Evolutionary conservation across 2,329 filamentous ascomycete species (phyloP).

Genomic region (Ceratocystis alfenasii): DNA sequence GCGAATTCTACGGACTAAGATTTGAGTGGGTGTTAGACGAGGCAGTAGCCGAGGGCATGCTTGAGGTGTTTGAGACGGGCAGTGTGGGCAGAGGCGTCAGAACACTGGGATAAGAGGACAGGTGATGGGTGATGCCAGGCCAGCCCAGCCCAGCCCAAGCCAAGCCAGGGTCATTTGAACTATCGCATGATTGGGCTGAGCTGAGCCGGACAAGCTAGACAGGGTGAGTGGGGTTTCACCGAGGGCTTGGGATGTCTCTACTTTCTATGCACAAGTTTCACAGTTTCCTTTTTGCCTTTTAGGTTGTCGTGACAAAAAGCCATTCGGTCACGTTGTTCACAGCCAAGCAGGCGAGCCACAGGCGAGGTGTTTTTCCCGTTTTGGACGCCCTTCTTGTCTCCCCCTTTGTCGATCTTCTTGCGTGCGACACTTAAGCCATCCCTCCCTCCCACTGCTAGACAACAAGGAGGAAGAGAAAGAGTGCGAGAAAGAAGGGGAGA

Average conservation of each 20-base stretch:
- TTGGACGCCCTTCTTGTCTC: not conserved
- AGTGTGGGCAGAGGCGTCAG: constrained; percentile 51
- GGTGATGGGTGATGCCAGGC: constrained; percentile 29
- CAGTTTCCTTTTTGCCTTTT: not conserved
- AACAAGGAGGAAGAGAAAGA: not conserved
- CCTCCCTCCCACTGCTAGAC: not conserved
- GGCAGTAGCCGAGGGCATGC: constrained; percentile 54
- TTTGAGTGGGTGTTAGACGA: constrained; percentile 64
- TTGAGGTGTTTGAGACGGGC: constrained; percentile 64
- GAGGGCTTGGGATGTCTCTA: constrained; percentile 1
- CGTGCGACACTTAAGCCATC: not conserved
- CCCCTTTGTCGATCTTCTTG: constrained; percentile 8
- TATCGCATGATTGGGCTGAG: too few species aligned
- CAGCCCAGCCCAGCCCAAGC: constrained; percentile 30
- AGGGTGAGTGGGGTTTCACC: constrained; percentile 21
- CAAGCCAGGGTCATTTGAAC: constrained; percentile 15
- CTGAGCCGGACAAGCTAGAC: too few species aligned
- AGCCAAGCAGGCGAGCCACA: constrained; percentile 18
- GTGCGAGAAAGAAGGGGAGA: not conserved
- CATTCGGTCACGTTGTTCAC: not conserved
- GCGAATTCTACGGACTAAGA: constrained; percentile 52
- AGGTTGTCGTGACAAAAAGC: not conserved
- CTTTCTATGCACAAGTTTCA: constrained; percentile 4
- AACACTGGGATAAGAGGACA: constrained; percentile 31
- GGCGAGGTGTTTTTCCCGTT: constrained; percentile 11